These are phyloP conservation scores for Metschnikowia kunwiensis DNA, from an alignment of 805 yeast species.

Conservation along the genomic window DNA sequence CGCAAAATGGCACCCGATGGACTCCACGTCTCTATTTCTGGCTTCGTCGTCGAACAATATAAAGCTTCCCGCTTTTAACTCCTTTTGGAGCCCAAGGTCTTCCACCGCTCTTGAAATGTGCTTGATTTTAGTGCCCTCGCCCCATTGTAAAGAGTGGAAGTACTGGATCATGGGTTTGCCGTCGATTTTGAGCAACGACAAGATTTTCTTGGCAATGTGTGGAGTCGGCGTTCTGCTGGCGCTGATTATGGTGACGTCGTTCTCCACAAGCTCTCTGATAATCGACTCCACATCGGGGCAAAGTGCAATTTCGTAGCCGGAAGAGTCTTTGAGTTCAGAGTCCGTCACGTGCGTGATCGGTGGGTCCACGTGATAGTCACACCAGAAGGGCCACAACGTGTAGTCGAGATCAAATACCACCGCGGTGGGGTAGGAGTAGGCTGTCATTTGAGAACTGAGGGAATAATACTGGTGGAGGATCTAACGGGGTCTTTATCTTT, in stretches of 20 bases:
- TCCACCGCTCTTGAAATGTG: slow-evolving; percentile 53
- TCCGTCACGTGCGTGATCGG: slow-evolving; percentile 37
- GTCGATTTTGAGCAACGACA: slow-evolving; percentile 51
- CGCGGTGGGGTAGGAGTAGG: slow-evolving; percentile 33
- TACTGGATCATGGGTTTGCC: slow-evolving; percentile 49
- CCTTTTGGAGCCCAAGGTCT: slow-evolving; percentile 44
- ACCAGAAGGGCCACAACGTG: slow-evolving; percentile 83
- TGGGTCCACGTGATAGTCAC: slow-evolving; percentile 65
- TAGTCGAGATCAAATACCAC: slow-evolving; percentile 75
- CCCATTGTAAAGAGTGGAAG: slow-evolving; percentile 67
- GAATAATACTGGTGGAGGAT: no score
- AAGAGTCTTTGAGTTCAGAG: slow-evolving; percentile 45
- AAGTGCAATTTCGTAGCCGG: slow-evolving; percentile 54
- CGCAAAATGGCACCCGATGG: slow-evolving; percentile 66
- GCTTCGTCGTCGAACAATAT: slow-evolving; percentile 75
- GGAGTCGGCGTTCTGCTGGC: slow-evolving; percentile 85
- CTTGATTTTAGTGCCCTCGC: slow-evolving; percentile 55
- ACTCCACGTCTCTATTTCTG: slow-evolving; percentile 73
- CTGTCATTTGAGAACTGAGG: no score
- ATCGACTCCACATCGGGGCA: slow-evolving; percentile 69
- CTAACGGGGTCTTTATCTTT: no score
- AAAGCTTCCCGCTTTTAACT: slow-evolving; percentile 41
- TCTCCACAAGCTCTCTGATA: slow-evolving; percentile 46
- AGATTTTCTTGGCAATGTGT: slow-evolving; percentile 62
- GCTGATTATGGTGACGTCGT: slow-evolving; percentile 52